Conservation (phyloP, 2,329 filamentous ascomycete species). For the Aspergillus neotritici region DNA sequence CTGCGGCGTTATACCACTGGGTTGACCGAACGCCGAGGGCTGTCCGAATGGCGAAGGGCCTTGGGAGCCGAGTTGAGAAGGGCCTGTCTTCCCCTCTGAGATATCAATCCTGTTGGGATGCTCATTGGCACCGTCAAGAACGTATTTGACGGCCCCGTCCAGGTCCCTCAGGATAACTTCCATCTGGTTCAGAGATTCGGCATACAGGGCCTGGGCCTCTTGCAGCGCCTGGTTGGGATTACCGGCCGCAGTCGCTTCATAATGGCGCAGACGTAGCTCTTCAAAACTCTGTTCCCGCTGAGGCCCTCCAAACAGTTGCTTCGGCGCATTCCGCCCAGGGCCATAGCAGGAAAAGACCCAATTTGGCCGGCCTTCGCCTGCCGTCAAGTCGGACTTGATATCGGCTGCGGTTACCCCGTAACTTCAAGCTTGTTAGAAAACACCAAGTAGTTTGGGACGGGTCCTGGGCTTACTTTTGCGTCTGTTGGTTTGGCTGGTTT, state of each 20-base stretch:
- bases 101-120: conserved; percentile 70
- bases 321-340: conserved; percentile 68
- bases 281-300: conserved; percentile 81
- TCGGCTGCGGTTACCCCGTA: conserved; percentile 53
- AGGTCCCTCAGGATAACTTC: conserved; percentile 63
- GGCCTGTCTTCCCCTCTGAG: conserved; percentile 26
- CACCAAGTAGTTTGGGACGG: conserved; percentile 4
- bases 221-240: conserved; percentile 52
- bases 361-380: conserved; percentile 60
- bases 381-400: conserved; percentile 61
- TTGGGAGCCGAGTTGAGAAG: conserved; percentile 7
- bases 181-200: conserved; percentile 65
- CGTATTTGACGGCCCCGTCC: conserved; percentile 65
- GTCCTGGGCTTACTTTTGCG: conserved; percentile 21
- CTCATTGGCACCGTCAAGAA: conserved; percentile 59
- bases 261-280: conserved; percentile 71
- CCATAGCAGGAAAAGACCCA: conserved; percentile 88
- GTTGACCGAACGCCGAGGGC: conserved; percentile 37
- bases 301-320: conserved; percentile 75
- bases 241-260: conserved; percentile 58
- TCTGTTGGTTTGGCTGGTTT: conserved; percentile 15
- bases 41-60: conserved; percentile 26
- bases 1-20: conserved; percentile 10
- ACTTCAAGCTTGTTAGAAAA: conserved; percentile 27
- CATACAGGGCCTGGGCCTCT: conserved; percentile 52